Conservation (phyloP, 148 eudicot species). For the Cornus suecica region DNA sequence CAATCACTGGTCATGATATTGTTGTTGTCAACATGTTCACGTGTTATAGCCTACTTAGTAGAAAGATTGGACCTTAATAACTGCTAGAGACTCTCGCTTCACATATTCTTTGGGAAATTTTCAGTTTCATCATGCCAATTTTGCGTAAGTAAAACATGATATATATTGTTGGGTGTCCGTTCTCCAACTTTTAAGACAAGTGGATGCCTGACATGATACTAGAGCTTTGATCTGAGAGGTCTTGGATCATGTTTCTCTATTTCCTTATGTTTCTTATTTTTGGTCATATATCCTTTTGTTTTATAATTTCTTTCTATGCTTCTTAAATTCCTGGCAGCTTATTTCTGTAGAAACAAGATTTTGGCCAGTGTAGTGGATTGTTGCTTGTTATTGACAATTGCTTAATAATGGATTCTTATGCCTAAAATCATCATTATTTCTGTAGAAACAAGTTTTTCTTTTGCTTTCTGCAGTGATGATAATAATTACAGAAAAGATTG, state of each 20-base stretch:
- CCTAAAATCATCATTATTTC: neutral
- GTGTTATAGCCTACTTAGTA: neutral
- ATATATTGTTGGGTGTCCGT: neutral
- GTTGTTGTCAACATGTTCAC: neutral
- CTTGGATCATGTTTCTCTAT: too few relatives aligned
- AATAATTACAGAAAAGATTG: too few relatives aligned
- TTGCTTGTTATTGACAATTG: neutral
- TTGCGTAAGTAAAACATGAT: neutral
- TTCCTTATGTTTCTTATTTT: neutral
- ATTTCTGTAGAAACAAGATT: too few relatives aligned
- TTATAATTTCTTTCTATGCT: neutral
- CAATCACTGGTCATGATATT: neutral
- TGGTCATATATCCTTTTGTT: neutral
- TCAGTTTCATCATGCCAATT: neutral
- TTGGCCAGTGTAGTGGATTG: neutral
- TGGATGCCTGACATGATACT: too few relatives aligned
- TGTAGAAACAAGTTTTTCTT: constrained; percentile 5
- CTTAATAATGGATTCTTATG: neutral
- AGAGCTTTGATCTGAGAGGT: too few relatives aligned
- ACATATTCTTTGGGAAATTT: neutral
- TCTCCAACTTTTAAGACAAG: neutral
- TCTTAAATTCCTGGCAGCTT: too few relatives aligned
- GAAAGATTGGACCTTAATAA: neutral
- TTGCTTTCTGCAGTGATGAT: neutral
- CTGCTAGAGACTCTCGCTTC: neutral